phyloP scores from a whole-genome alignment of 345 rosid genomes.

The Cardamine occulta region DNA sequence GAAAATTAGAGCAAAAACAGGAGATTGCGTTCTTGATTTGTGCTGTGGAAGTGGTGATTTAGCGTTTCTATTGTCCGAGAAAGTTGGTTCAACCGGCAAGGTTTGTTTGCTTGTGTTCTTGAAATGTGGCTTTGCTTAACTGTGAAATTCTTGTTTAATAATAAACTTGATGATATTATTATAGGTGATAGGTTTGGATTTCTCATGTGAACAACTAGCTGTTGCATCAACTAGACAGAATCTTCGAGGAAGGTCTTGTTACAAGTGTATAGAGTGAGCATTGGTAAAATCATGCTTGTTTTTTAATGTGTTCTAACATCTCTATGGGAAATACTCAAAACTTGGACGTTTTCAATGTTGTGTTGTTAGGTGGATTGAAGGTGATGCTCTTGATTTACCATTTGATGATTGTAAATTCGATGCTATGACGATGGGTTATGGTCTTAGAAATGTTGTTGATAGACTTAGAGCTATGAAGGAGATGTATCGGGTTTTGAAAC shows the following conservation, averaged over 20 bases:
- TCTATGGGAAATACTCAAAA: neutral
- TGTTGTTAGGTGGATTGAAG: conserved; percentile 71
- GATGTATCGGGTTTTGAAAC: conserved; percentile 74
- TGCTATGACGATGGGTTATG: conserved; percentile 90
- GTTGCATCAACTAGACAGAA: conserved; percentile 69
- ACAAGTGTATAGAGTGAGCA: conserved; percentile 90
- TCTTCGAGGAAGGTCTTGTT: conserved; percentile 54
- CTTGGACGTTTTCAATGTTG: neutral
- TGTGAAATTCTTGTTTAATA: neutral
- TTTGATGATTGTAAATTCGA: conserved; percentile 69
- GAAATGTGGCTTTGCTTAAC: neutral
- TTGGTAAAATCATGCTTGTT: conserved; percentile 50
- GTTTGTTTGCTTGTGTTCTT: conserved; percentile 36
- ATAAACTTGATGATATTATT: neutral
- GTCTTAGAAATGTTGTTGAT: conserved; percentile 75
- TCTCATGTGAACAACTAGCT: conserved; percentile 71
- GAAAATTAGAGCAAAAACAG: conserved; percentile 62
- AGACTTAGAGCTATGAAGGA: conserved; percentile 63
- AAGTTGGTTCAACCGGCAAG: conserved; percentile 71
- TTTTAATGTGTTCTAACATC: conserved; percentile 27
- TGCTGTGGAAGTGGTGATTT: conserved; percentile 96
- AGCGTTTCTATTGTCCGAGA: conserved; percentile 80
- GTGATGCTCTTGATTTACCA: conserved; percentile 78
- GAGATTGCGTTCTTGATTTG: conserved; percentile 75
- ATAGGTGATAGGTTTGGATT: conserved; percentile 85